These are phyloP conservation scores for Alternaria panax DNA, from an alignment of 2,329 filamentous ascomycete genomes.

Conservation along the genomic window DNA sequence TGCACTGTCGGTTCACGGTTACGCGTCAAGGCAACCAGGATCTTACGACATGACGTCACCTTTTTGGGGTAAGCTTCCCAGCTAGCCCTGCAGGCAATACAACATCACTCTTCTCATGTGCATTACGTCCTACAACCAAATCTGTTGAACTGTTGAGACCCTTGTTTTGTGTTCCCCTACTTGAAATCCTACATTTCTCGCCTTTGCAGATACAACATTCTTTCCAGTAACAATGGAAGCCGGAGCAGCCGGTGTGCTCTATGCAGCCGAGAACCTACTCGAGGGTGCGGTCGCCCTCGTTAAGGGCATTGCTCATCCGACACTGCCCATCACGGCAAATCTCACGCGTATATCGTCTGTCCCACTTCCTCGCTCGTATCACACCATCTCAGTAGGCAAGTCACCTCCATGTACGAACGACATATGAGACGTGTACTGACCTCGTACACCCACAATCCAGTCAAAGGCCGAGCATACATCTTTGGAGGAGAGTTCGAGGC, in stretches of 20 bases:
- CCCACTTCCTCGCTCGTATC: conserved; percentile 57
- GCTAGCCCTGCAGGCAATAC: conserved; percentile 15
- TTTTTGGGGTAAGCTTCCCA: conserved; percentile 6
- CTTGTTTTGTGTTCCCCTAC: background rate
- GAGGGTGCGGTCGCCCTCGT: conserved; percentile 56
- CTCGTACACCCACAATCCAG: no score
- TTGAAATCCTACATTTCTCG: background rate
- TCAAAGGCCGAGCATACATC: conserved; percentile 63
- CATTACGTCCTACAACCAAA: background rate
- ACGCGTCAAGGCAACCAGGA: conserved; percentile 4
- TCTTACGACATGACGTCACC: conserved; percentile 17
- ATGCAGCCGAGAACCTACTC: conserved; percentile 47
- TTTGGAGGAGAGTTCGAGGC: conserved; percentile 59
- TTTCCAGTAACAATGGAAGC: conserved; percentile 54
- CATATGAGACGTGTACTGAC: no score
- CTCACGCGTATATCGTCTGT: conserved; percentile 57
- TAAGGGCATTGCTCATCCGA: conserved; percentile 57
- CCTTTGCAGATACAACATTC: background rate
- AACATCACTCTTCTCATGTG: conserved; percentile 12
- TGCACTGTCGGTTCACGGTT: background rate
- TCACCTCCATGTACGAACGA: no score
- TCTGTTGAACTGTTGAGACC: background rate
- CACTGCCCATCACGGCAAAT: conserved; percentile 60
- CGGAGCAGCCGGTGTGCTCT: conserved; percentile 47
- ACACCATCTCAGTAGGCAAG: conserved; percentile 62